Evolutionary conservation across 768 basidiomycete species (phyloP).

Genomic region (Lentinula boryana): DNA sequence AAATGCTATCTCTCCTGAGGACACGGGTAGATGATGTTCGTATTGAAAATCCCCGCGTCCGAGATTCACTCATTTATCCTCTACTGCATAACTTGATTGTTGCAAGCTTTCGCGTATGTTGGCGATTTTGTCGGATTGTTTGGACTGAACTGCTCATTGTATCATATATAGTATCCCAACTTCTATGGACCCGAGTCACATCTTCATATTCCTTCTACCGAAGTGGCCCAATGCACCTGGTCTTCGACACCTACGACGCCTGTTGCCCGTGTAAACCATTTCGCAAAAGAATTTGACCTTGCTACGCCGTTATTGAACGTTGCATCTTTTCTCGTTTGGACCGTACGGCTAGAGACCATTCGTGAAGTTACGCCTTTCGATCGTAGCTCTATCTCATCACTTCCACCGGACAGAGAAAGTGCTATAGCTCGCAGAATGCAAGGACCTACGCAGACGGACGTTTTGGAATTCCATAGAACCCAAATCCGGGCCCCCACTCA

Average conservation of each 20-base stretch:
- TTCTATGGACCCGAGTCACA: conserved; percentile 37
- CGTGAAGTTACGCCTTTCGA: conserved; percentile 23
- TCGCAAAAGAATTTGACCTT: conserved; percentile 31
- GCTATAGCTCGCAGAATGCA: conserved; percentile 20
- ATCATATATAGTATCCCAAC: conserved; percentile 30
- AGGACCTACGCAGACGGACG: conserved; percentile 33
- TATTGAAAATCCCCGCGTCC: conserved; percentile 20
- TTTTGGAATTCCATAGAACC: conserved; percentile 30
- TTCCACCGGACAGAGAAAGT: conserved; percentile 30
- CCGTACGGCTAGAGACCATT: conserved; percentile 29
- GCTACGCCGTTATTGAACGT: conserved; percentile 33
- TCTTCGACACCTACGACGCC: conserved; percentile 27
- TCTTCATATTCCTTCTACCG: conserved; percentile 33
- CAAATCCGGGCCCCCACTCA: conserved; percentile 26
- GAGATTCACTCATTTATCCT: conserved; percentile 19
- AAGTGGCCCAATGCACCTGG: conserved; percentile 13
- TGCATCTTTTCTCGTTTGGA: conserved; percentile 32
- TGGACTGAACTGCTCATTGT: conserved; percentile 2
- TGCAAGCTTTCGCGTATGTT: conserved; percentile 33
- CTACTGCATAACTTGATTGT: conserved; percentile 34
- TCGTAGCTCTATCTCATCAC: conserved; percentile 8
- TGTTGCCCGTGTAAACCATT: conserved; percentile 29
- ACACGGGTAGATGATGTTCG: conserved; percentile 23
- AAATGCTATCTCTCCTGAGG: conserved; percentile 9
- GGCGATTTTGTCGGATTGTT: neutral